Percentiles rank a stretch among this genome's conserved stretches.
phyloP scores from a whole-genome alignment of 2,329 filamentous ascomycete species.

The Diaporthe sp. region DNA sequence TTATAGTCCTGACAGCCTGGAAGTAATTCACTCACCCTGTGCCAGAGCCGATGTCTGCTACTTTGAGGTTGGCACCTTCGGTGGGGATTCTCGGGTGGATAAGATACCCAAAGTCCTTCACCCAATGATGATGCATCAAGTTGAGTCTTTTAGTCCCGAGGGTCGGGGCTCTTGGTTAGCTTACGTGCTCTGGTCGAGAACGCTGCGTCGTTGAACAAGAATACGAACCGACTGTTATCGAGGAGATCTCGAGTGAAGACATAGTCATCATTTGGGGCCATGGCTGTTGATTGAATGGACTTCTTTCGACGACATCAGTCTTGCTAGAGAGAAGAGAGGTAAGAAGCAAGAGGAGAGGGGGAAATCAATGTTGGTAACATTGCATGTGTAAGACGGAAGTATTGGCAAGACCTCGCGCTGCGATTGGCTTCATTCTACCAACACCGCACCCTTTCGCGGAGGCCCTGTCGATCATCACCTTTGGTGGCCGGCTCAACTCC shows the following conservation, averaged over 20 bases:
- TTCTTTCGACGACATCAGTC: not conserved
- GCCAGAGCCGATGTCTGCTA: not conserved
- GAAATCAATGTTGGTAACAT: not conserved
- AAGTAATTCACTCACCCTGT: not conserved
- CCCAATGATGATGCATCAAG: not conserved
- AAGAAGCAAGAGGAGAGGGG: not conserved
- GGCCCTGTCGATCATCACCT: too few relatives aligned
- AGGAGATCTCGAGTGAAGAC: slow-evolving; percentile 11
- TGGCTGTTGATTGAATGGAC: not conserved
- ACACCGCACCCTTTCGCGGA: too few relatives aligned
- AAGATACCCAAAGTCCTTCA: not conserved
- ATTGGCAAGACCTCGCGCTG: not conserved
- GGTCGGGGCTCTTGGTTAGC: not conserved
- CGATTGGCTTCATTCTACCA: not conserved
- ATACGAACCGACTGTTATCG: slow-evolving; percentile 2
- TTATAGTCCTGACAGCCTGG: not conserved
- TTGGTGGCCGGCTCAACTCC: too few relatives aligned
- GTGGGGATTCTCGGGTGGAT: not conserved
- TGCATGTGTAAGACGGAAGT: not conserved
- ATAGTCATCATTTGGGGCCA: not conserved
- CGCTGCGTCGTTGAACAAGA: too few relatives aligned
- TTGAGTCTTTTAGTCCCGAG: not conserved
- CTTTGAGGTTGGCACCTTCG: not conserved
- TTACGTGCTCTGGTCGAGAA: not conserved
- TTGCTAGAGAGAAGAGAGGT: too few relatives aligned